Base-by-base conservation (phyloP, 2,329 filamentous ascomycete species). In the Dothistroma pini region DNA sequence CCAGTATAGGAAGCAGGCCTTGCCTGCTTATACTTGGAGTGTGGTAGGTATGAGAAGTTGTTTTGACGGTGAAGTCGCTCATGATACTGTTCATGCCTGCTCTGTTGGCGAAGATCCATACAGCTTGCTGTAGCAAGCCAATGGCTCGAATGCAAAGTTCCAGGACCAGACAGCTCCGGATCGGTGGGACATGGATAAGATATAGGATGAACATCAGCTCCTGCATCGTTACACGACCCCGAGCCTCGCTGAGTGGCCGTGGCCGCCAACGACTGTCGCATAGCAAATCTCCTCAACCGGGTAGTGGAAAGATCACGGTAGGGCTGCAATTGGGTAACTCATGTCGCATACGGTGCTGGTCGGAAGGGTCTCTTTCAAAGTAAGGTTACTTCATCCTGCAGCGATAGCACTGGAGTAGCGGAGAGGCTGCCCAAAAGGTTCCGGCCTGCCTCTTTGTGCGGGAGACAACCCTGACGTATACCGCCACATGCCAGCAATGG, bases 91-190 rank as follows among this genome's bases (percentile, higher is more conserved):
- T 60, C 49, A 50, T 61, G 56, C 38, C 57, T 38, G 38, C 47
- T 51, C 16, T 58, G 32, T 19, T 56, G 58, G 32, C 60, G 52
- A 35, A 56, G 58, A 48, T 66, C 64, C 64, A 66, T 66, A 35
- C 56, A 64, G 58, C 58, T 60, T 34, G 54, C 32, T 54, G 56
- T 54, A 22, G 29, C 44, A 22, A 51, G 49, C 53, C 56, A 57
- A 48, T 35, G 51, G 51, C 51, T 53, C 25, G 31, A 31, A 35
- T 48, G 54, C 41, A 53, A 53, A 32, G 25, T 53, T 29, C 51
- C 31, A 35, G 25, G n/a, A 16, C 31, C 31, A 53, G 25, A 9
- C 31, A 10, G 16, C 6, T 14, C 22, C 22, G 25, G 51, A 53
- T 31, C n/a, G 48, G 29, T 31, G 22, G 48, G 48, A 29, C 29